A percentile compares a stretch with the other conserved stretches of the same genome.
Evolutionary conservation across 2,329 filamentous ascomycete genomes (phyloP).

Genomic region (Botryotinia globosa): DNA sequence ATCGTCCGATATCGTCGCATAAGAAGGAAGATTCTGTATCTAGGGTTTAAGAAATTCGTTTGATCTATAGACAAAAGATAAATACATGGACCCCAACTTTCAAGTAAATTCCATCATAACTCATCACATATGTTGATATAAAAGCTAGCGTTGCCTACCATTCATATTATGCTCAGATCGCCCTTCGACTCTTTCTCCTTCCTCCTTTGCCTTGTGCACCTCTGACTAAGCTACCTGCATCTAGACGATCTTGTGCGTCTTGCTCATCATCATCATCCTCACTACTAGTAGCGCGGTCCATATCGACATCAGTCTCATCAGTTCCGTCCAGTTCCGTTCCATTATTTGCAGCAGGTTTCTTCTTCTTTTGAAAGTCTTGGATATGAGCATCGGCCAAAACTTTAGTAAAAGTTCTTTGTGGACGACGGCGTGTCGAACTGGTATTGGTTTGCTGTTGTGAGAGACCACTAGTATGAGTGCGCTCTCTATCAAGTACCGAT

Average conservation of each 20-base stretch:
- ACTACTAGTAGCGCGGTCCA: conserved; percentile 18
- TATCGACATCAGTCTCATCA: conserved; percentile 24
- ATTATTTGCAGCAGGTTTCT: conserved; percentile 39
- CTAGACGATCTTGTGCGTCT: conserved; percentile 30
- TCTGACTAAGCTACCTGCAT: conserved; percentile 28
- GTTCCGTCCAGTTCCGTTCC: not conserved
- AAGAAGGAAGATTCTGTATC: too few relatives aligned
- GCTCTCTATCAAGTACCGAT: conserved; percentile 24
- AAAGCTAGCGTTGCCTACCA: not conserved
- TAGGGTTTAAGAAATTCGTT: too few relatives aligned
- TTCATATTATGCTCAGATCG: not conserved
- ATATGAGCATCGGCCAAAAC: conserved; percentile 82
- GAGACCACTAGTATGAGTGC: conserved; percentile 28
- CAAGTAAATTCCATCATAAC: not conserved
- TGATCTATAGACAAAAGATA: too few relatives aligned
- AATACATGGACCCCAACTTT: too few relatives aligned
- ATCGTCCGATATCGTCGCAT: too few relatives aligned
- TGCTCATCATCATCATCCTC: conserved; percentile 28
- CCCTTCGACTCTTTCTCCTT: not conserved
- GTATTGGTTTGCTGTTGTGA: conserved; percentile 26
- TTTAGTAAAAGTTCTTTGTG: conserved; percentile 48
- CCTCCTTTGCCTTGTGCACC: not conserved
- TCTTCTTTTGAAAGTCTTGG: conserved; percentile 86
- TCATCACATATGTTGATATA: not conserved
- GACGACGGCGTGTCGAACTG: conserved; percentile 23